Evolutionary conservation across 129 eudicot species (phyloP), one percentile per base, ranked within the genome.

Genomic region (Daucus carota): DNA sequence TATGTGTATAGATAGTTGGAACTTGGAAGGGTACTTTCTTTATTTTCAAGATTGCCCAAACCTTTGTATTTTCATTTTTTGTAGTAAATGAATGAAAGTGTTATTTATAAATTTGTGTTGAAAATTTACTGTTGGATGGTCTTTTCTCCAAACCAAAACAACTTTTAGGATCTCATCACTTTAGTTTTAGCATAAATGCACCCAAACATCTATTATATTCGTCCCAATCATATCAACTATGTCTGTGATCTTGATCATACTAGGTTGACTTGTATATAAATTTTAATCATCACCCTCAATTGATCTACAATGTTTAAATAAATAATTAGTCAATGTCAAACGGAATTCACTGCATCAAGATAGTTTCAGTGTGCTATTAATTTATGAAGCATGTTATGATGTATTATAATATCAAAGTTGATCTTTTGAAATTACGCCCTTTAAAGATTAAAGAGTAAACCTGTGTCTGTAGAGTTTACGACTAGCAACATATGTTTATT

Each of bases 1-100:
- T 69, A 54, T 72, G 65, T 77, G 83, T 75, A 75, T 52, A 74
- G 42, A 75, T 62, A 22, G 29, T 42, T 70, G 16, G 40, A n/a
- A n/a, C n/a, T 54, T 44, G 9, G 46, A 57, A 36, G 40, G 54
- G 57, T 74, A 29, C 33, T 65, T 65, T 28, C 40, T 38, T 65
- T 67, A 41, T 18, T 69, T 36, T 74, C 54, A 44, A 74, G 63
- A 74, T 29, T 12, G 22, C 70, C 38, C 40, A 82, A 42, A 33
- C 57, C 34, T 75, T 28, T 71, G 80, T 80, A 31, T 76, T 38
- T 77, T 48, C 28, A 34, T 22, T 47, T 74, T 14, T 33, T 44
- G 12, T 57, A 65, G 67, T 52, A 70, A 41, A 63, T 54, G 29
- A 71, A 28, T 78, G 75, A 2, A 59, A 76, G 41, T 42, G 45